Evolutionary conservation across 306 rosid species (phyloP).

Genomic region (Cajanus cajan): DNA sequence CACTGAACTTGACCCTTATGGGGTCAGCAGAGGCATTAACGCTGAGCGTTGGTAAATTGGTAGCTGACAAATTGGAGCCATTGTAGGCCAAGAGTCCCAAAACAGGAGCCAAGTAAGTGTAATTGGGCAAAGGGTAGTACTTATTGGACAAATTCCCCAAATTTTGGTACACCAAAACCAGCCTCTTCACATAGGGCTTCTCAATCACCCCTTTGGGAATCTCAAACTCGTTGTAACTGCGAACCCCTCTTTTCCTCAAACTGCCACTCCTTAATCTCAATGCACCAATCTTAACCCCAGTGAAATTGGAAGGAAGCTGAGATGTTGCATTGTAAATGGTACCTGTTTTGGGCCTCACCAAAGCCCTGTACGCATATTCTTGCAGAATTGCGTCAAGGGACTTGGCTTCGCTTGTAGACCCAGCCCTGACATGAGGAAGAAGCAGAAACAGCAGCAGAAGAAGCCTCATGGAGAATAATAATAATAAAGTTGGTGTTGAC

Average conservation of each 20-base stretch:
- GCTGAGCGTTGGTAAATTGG: conserved; percentile 33
- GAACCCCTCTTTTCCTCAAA: conserved; percentile 53
- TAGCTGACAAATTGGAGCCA: conserved; percentile 51
- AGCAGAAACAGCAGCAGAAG: conserved; percentile 42
- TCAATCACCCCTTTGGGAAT: conserved; percentile 43
- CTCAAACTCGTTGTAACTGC: conserved; percentile 52
- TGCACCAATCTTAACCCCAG: conserved; percentile 46
- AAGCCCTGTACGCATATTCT: conserved; percentile 45
- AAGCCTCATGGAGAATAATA: conserved; percentile 47
- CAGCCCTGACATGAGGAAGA: conserved; percentile 39
- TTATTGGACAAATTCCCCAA: conserved; percentile 50
- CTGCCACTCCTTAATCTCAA: conserved; percentile 76
- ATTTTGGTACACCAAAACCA: conserved; percentile 81
- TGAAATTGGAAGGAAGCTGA: conserved; percentile 40
- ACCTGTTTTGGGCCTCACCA: conserved; percentile 35
- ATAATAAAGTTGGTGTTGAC: neutral
- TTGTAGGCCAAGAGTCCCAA: conserved; percentile 66
- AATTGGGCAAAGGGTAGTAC: conserved; percentile 53
- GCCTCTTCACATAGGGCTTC: conserved; percentile 65
- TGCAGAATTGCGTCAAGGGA: conserved; percentile 46
- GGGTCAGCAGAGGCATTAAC: conserved; percentile 43
- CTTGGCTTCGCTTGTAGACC: neutral
- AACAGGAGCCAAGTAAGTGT: conserved; percentile 61
- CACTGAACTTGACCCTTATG: conserved; percentile 44
- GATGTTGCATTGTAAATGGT: conserved; percentile 29